Percentiles rank a stretch among this genome's conserved stretches.
phyloP scores from a whole-genome alignment of 192 early-diverging fungal genomes.

The Umbelopsis ramanniana region DNA sequence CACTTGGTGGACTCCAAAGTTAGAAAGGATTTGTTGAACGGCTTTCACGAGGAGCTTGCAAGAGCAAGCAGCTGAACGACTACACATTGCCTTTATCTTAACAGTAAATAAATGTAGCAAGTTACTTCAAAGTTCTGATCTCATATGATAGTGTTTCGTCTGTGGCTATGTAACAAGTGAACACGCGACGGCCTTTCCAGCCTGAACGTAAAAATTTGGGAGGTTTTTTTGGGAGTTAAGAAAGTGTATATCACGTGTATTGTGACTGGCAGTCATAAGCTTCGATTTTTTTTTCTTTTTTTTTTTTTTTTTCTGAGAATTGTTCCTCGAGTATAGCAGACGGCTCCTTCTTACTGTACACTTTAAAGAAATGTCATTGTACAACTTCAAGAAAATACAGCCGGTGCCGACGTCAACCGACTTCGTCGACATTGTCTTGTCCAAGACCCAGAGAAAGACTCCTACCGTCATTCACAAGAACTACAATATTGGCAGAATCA shows the following conservation, averaged over 20 bases:
- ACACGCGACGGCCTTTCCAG: too few species aligned
- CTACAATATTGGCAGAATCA: slow-evolving; percentile 96
- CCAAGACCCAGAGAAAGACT: slow-evolving; percentile 98
- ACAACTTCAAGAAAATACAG: slow-evolving; percentile 99
- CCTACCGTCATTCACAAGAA: slow-evolving; percentile 95
- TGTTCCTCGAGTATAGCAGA: slow-evolving; percentile 14
- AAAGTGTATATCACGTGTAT: neutral
- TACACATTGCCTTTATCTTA: neutral
- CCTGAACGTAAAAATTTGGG: too few species aligned
- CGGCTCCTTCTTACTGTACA: slow-evolving; percentile 11
- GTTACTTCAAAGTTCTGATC: neutral
- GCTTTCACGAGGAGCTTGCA: slow-evolving; percentile 20
- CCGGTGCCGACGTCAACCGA: slow-evolving; percentile 89
- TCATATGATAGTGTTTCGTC: neutral
- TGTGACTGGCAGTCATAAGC: slow-evolving; percentile 1
- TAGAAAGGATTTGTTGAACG: slow-evolving; percentile 22
- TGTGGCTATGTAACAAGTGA: too few species aligned
- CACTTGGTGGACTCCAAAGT: slow-evolving; percentile 14
- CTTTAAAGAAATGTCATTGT: slow-evolving; percentile 61
- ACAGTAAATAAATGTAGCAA: slow-evolving; percentile 16
- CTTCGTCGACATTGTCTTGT: slow-evolving; percentile 98
- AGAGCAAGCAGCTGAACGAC: neutral
- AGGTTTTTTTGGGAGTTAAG: too few species aligned
- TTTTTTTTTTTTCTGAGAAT: slow-evolving; percentile 18
- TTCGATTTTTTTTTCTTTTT: slow-evolving; percentile 16